phyloP scores from a whole-genome alignment of 345 rosid genomes.

The Clausena lansium region DNA sequence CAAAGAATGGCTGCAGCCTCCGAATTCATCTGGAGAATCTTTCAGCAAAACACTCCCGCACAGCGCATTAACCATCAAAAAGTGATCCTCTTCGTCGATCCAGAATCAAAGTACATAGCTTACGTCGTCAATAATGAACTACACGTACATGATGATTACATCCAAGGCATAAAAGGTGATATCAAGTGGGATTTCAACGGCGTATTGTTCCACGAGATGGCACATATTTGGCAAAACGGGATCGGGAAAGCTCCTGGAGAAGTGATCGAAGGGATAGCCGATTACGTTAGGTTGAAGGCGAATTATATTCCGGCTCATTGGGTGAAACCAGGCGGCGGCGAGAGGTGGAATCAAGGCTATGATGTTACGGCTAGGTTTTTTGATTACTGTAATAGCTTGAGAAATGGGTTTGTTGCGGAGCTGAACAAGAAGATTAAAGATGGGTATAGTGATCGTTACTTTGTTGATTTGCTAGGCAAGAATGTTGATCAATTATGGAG shows the following conservation, averaged over 20 bases:
- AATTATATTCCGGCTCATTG: slow-evolving; percentile 48
- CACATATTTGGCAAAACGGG: slow-evolving; percentile 32
- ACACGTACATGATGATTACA: slow-evolving; percentile 28
- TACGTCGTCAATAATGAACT: slow-evolving; percentile 20
- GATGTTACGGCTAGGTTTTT: slow-evolving; percentile 68
- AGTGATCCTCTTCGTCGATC: slow-evolving; percentile 35
- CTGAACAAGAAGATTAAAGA: slow-evolving; percentile 20
- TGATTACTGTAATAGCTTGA: slow-evolving; percentile 52
- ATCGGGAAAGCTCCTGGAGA: slow-evolving; percentile 21
- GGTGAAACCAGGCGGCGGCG: slow-evolving; percentile 61
- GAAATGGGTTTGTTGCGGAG: slow-evolving; percentile 57
- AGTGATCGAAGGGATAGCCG: slow-evolving; percentile 35
- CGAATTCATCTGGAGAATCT: slow-evolving; percentile 35
- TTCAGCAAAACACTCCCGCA: slow-evolving; percentile 39
- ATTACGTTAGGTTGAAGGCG: slow-evolving; percentile 62
- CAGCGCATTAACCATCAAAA: slow-evolving; percentile 22
- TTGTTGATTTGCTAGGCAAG: slow-evolving; percentile 25
- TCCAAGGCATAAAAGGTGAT: slow-evolving; percentile 17
- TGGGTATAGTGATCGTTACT: slow-evolving; percentile 11
- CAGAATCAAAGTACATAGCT: slow-evolving; percentile 26
- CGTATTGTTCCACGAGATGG: slow-evolving; percentile 31
- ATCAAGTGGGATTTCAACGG: slow-evolving; percentile 23
- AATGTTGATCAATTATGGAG: slow-evolving; percentile 23
- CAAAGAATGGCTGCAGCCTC: slow-evolving; percentile 34
- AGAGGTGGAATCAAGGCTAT: slow-evolving; percentile 70